Conservation (phyloP, 768 basidiomycete genomes). For the Clathrus columnatus region DNA sequence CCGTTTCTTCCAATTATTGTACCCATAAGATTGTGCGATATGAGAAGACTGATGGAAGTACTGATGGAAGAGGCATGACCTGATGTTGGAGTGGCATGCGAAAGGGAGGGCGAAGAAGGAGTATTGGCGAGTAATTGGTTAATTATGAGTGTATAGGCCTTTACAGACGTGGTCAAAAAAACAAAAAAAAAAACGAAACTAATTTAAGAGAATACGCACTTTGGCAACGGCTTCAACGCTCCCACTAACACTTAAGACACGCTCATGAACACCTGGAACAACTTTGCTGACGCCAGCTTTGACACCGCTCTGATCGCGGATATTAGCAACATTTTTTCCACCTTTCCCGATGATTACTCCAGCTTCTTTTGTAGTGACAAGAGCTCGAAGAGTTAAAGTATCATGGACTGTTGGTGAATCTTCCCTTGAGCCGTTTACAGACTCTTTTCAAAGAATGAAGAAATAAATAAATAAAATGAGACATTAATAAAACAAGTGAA, state of each 20-base stretch:
- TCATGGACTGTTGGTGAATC: conserved; percentile 65
- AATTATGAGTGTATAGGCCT: conserved; percentile 95
- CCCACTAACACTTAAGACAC: conserved; percentile 91
- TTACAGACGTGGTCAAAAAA: conserved; percentile 4
- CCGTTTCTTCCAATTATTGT: conserved; percentile 95
- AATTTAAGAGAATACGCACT: conserved; percentile 34
- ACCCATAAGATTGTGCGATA: conserved; percentile 99
- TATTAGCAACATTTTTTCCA: conserved; percentile 95
- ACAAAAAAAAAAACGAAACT: conserved; percentile 14
- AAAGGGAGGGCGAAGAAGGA: conserved; percentile 61
- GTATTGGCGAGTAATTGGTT: conserved; percentile 75
- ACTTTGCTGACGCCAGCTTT: conserved; percentile 99
- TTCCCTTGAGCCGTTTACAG: conserved; percentile 54
- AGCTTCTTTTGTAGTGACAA: conserved; percentile 95
- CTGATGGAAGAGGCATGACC: conserved; percentile 35
- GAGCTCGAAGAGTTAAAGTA: conserved; percentile 81
- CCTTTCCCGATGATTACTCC: conserved; percentile 96
- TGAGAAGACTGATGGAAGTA: conserved; percentile 92
- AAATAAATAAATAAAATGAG: conserved; percentile 16
- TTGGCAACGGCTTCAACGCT: conserved; percentile 89
- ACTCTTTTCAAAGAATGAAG: neutral
- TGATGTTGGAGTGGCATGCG: conserved; percentile 60
- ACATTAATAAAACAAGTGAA: neutral
- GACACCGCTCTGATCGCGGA: conserved; percentile 91
- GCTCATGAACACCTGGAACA: conserved; percentile 94